Base-by-base conservation (phyloP, 352 stramenopile species). In the Globisporangium paroecandrum region DNA sequence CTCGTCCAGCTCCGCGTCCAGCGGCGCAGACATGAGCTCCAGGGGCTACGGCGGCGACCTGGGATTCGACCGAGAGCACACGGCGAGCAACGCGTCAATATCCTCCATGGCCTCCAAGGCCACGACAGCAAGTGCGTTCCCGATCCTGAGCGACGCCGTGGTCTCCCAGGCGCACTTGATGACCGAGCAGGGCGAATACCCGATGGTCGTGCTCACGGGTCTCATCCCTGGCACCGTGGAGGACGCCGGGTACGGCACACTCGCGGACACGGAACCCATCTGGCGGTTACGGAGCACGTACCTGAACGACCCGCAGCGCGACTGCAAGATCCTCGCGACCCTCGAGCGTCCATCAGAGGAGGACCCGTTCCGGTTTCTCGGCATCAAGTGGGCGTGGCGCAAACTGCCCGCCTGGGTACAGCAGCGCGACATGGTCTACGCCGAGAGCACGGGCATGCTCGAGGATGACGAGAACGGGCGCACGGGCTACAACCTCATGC, bases 361-460 rank as follows among this genome's bases (percentile, higher is more conserved):
- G 2, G 53, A 72, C 29, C 58, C 64, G 38, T 71, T 62, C 32
- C 55, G 60, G 0, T 71, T 53, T 20, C 53, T 69, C 2, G 69
- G 54, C 1, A 38, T 73, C 41, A 74, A 69, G 38, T 74, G 65
- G 64, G 49, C 27, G 18, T 58, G 56, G 18, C 63, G 46, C 24
- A 59, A 49, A 15, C 36, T 61, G 4, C 32, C n/a, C 2, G n/a
- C 29, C 10, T 46, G 61, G 12, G 36, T 69, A 15, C 24, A 68
- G 24, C 66, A 46, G 41, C 25, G 62, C 43, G 51, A 75, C 24
- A 57, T 72, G 46, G 29, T 83, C 34, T 75, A 80, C 27, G 22
- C 81, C 9, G 78, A 85, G 54, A 74, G 71, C 3, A 79, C 74
- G 38, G 78, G 78, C 36, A 75, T 81, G 65, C 67, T 74, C 4